Evolutionary conservation across 768 basidiomycete species (phyloP), one percentile per base, ranked within the genome.

Genomic region (Mycena metata): DNA sequence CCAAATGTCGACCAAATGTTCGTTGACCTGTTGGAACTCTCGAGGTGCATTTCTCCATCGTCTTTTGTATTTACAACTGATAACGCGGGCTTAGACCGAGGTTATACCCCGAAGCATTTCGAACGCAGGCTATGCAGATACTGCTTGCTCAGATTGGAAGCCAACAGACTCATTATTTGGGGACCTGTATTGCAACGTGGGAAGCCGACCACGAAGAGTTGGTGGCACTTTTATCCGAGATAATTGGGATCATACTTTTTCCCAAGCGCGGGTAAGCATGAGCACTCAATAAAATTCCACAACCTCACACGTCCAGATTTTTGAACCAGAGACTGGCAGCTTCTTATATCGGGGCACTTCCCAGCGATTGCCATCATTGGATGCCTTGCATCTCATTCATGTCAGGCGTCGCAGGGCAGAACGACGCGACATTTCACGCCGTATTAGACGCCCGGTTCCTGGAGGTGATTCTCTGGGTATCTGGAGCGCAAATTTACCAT

Each of bases 91-190:
- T 5, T 17, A 64, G 63, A 57, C 63, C 54, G 17, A 30, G 2
- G 30, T 43, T 64, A 19, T 64, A 64, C 16, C 63, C 54, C 2
- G 33, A 56, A 35, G 15, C 23, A 10, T 6, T 52, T 13, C 47
- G 57, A 19, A 52, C 33, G 13, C 64, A 66, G 35, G 64, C 57
- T 0, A 59, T 66, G 64, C 50, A 52, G 13, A 19, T 43, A 11
- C 26, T 62, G 11, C 7, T 62, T 9, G 41, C 5, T 5, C 60
- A 62, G 50, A 52, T 62, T 17, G 60, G 50, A 11, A 24, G 5
- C 0, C 21, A 16, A 35, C 50, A 62, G 15, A 51, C 39, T 11
- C 36, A n/a, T 33, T 16, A 52, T 23, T n/a, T 62, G 11, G 26
- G 41, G 16, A 9, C 12, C n/a, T 43, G 50, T 35, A 43, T 62